A percentile compares a stretch with the other conserved stretches of the same genome.
Evolutionary conservation across 805 yeast species (phyloP).

Genomic region (Grigorovia transvaalensis): DNA sequence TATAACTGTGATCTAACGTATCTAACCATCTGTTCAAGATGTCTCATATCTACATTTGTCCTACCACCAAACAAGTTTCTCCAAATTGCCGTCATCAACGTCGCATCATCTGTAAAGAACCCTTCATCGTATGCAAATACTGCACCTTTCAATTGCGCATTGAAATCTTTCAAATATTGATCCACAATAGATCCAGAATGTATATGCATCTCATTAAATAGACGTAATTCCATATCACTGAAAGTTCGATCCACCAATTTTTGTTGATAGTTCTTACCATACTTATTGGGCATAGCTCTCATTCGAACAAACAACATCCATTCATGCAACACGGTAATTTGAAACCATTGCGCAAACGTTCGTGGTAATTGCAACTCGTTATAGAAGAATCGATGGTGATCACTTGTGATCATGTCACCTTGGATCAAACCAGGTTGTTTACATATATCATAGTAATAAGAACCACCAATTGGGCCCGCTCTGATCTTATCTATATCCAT

Average conservation of each 20-base stretch:
- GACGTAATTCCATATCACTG: conserved; percentile 77
- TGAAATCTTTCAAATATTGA: conserved; percentile 79
- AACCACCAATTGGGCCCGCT: conserved; percentile 92
- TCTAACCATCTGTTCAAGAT: conserved; percentile 80
- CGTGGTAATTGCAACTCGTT: conserved; percentile 71
- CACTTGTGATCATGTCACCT: conserved; percentile 61
- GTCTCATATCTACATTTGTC: conserved; percentile 67
- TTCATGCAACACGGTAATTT: conserved; percentile 77
- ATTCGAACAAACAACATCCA: conserved; percentile 92
- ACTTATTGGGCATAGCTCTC: conserved; percentile 90
- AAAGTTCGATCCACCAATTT: conserved; percentile 82
- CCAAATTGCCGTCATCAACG: conserved; percentile 73
- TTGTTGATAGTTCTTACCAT: conserved; percentile 85
- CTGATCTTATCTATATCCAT: conserved; percentile 88
- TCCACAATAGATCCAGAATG: conserved; percentile 73
- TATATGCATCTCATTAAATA: conserved; percentile 80
- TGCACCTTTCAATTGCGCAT: conserved; percentile 80
- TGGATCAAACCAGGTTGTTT: conserved; percentile 73
- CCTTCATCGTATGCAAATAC: conserved; percentile 92
- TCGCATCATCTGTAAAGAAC: conserved; percentile 64
- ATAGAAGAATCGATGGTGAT: conserved; percentile 75
- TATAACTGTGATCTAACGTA: conserved; percentile 85
- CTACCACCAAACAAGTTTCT: conserved; percentile 86
- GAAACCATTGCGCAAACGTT: conserved; percentile 94
- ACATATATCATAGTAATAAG: conserved; percentile 76